Evolutionary conservation across 2,329 filamentous ascomycete species (phyloP).

Genomic region (Ceratocystis harringtonii): DNA sequence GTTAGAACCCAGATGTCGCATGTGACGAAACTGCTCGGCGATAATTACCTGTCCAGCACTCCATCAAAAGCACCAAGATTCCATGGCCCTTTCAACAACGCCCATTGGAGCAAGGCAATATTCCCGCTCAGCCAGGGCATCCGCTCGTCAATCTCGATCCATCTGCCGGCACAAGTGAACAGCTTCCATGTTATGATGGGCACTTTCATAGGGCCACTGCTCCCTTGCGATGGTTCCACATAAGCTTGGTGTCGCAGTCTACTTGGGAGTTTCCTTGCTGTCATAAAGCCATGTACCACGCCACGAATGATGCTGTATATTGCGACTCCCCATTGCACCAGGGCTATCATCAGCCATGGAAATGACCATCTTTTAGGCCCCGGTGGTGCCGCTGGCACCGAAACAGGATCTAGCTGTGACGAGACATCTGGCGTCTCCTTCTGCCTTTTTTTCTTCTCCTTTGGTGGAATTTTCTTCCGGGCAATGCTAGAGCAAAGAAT

Average conservation of each 20-base stretch:
- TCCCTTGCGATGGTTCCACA: slow-evolving; percentile 15
- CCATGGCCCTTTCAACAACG: slow-evolving; percentile 58
- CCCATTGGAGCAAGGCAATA: slow-evolving; percentile 61
- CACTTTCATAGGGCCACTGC: slow-evolving; percentile 27
- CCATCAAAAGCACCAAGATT: slow-evolving; percentile 59
- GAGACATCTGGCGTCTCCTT: not conserved
- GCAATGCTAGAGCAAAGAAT: slow-evolving; percentile 41
- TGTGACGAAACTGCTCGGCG: not conserved
- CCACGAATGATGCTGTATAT: slow-evolving; percentile 50
- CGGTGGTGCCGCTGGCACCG: not conserved
- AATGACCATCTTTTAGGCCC: slow-evolving; percentile 26
- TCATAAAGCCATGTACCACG: slow-evolving; percentile 29
- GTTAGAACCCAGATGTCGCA: not conserved
- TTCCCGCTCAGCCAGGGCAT: slow-evolving; percentile 83
- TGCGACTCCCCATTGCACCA: slow-evolving; percentile 40
- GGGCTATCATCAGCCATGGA: slow-evolving; percentile 38
- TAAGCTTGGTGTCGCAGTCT: slow-evolving; percentile 17
- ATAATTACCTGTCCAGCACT: slow-evolving; percentile 74
- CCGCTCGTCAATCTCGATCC: slow-evolving; percentile 58
- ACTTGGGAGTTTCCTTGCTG: slow-evolving; percentile 20
- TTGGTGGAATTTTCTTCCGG: slow-evolving; percentile 20
- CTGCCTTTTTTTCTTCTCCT: slow-evolving; percentile 11
- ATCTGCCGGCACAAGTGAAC: slow-evolving; percentile 57
- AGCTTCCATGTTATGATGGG: slow-evolving; percentile 64
- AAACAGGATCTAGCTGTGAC: not conserved